phyloP scores from a whole-genome alignment of 2,329 filamentous ascomycete species.

The Diplodia sapinea region DNA sequence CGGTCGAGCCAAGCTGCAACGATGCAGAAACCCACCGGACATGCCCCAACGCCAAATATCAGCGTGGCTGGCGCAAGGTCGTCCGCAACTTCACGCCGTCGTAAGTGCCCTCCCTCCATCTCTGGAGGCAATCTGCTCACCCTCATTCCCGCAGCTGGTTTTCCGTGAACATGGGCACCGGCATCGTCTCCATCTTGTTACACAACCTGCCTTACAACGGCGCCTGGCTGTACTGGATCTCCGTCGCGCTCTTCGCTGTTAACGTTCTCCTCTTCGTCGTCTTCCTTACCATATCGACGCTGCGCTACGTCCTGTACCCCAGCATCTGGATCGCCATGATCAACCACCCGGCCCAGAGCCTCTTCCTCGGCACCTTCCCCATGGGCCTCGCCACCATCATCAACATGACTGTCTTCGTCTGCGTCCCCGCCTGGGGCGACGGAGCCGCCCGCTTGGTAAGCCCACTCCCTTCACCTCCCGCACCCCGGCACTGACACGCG shows the following conservation, averaged over 20 bases:
- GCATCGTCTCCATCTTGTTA: constrained; percentile 67
- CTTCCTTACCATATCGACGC: constrained; percentile 58
- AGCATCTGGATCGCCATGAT: constrained; percentile 68
- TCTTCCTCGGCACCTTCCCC: constrained; percentile 68
- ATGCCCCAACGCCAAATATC: constrained; percentile 19
- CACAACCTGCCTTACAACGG: constrained; percentile 64
- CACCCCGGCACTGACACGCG: not conserved
- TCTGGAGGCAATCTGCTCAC: not conserved
- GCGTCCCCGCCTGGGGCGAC: constrained; percentile 61
- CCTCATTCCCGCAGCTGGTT: constrained; percentile 28
- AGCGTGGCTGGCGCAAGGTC: constrained; percentile 42
- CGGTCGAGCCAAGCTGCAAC: not conserved
- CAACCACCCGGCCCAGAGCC: constrained; percentile 64
- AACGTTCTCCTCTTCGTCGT: constrained; percentile 62
- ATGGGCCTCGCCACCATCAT: constrained; percentile 70
- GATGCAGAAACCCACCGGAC: not conserved
- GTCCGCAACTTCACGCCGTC: constrained; percentile 48
- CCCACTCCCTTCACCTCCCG: constrained; percentile 36
- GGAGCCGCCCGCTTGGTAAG: constrained; percentile 53
- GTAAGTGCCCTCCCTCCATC: not conserved
- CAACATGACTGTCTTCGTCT: constrained; percentile 65
- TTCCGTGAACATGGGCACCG: constrained; percentile 61
- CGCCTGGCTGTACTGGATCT: constrained; percentile 61
- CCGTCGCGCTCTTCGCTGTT: constrained; percentile 62
- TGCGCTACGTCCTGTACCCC: constrained; percentile 67